Conservation (phyloP, 495 filamentous ascomycete genomes). For the Aspergillus taichungensis region DNA sequence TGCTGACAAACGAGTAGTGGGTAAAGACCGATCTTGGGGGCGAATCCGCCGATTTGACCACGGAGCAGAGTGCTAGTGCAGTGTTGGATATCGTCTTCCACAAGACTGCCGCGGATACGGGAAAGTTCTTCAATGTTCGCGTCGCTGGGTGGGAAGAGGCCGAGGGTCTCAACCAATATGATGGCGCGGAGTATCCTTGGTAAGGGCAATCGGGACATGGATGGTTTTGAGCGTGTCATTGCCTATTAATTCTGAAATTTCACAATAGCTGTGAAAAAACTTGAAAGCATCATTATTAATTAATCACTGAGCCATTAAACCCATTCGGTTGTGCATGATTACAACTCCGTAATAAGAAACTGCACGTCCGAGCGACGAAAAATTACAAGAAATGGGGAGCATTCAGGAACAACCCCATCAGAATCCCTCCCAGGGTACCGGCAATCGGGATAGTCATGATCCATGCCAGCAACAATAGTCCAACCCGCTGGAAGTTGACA, state of each 20-base stretch:
- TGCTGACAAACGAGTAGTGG: conserved; percentile 9
- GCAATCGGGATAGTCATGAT: conserved; percentile 56
- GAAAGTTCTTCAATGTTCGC: conserved; percentile 22
- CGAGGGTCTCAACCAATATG: conserved; percentile 1
- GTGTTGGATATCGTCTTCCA: conserved; percentile 22
- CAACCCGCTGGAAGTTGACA: conserved; percentile 56
- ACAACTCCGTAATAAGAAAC: no score
- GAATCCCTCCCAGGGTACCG: conserved; percentile 47
- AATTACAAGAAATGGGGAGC: conserved; percentile 40
- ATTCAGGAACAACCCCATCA: conserved; percentile 56
- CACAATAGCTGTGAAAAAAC: not conserved
- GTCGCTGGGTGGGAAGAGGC: conserved; percentile 10
- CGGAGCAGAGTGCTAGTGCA: conserved; percentile 27
- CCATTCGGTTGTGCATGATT: no score
- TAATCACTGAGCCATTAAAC: no score
- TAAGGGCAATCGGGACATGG: not conserved
- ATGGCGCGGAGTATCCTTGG: conserved; percentile 3
- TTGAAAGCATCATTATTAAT: not conserved
- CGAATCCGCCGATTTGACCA: conserved; percentile 21
- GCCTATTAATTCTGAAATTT: no score
- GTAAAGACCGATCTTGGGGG: conserved; percentile 30
- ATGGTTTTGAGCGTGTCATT: no score
- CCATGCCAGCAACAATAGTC: conserved; percentile 47
- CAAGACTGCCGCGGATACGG: conserved; percentile 21
- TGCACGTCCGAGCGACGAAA: no score